Base-by-base conservation (phyloP, 164 flowering plant species). In the Macadamia integrifolia region DNA sequence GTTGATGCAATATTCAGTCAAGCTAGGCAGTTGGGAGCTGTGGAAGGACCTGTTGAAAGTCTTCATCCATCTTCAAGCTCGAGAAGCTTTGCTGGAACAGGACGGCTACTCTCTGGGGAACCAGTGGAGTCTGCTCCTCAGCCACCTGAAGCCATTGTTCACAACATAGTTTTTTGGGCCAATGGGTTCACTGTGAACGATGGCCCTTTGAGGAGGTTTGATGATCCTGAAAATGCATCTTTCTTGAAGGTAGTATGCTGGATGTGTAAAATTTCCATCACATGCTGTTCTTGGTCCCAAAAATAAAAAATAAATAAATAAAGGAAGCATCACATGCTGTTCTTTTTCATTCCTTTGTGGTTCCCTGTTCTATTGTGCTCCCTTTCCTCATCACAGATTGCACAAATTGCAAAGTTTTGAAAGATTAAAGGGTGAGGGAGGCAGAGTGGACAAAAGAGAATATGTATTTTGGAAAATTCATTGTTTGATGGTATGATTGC, bases 121-220 rank as follows among this genome's bases (percentile, higher is more conserved):
- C 75, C 85, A 8, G 78, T 84, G 9, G 40, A 87, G 65, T 65
- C 88, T 66, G 69, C 85, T 66, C 81, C 85, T 72, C 86, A 80
- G 70, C 88, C 55, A 17, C 87, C 94, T 68, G 86, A 87, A 59
- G 64, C 55, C 57, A 73, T 86, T 17, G 73, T 65, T 32, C 94
- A 87, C 82, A 81, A 69, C 53, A 82, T 90, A 65, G 71, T 80
- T 63, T 88, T 92, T 56, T 92, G 94, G 96, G 82, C 80, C n/a
- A 86, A 90, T 81, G 98, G 98, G 5, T 92, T 92, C 75, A 88
- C 88, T 60, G 85, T 90, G 2, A 79, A 90, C 82, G 91, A 90
- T 79, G 98, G 98, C 31, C 98, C 98, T 62, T 76, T 92, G 69
- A 78, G 98, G 70, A 78, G 87, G 71, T 63, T 87, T 74, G 93